Evolutionary conservation across 805 yeast species (phyloP).

Genomic region (Zygotorulaspora danielsina): DNA sequence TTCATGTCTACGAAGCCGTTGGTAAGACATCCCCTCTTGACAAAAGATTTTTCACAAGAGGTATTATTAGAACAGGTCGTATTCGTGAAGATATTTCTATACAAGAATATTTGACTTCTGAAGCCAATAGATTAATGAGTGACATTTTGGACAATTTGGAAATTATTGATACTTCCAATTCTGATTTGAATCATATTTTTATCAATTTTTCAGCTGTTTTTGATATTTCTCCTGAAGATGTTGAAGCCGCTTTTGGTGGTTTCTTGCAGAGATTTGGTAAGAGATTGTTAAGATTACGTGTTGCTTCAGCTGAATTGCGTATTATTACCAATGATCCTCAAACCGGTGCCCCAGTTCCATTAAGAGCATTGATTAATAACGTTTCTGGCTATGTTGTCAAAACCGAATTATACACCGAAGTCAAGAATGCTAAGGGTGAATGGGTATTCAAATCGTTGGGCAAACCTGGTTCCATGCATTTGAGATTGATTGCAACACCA

Average conservation of each 20-base stretch:
- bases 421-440: slow-evolving; percentile 85
- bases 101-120: slow-evolving; percentile 90
- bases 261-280: slow-evolving; percentile 97
- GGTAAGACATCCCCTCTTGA: slow-evolving; percentile 93
- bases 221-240: slow-evolving; percentile 91
- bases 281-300: slow-evolving; percentile 92
- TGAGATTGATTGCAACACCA: slow-evolving; percentile 92
- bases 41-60: slow-evolving; percentile 94
- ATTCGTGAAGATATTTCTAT: slow-evolving; percentile 90
- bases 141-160: slow-evolving; percentile 94
- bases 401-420: slow-evolving; percentile 91
- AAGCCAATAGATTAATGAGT: slow-evolving; percentile 92
- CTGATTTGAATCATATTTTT: slow-evolving; percentile 95
- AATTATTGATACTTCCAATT: slow-evolving; percentile 87
- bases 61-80: slow-evolving; percentile 93
- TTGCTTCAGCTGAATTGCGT: slow-evolving; percentile 95
- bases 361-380: slow-evolving; percentile 93
- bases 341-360: slow-evolving; percentile 87
- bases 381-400: slow-evolving; percentile 97
- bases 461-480: slow-evolving; percentile 93
- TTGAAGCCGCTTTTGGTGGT: slow-evolving; percentile 95
- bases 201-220: slow-evolving; percentile 95
- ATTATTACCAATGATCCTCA: slow-evolving; percentile 88
- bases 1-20: slow-evolving; percentile 94
- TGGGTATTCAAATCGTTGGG: slow-evolving; percentile 97